phyloP scores from a whole-genome alignment of 2,329 filamentous ascomycete genomes.

The Trichoderma sp. region DNA sequence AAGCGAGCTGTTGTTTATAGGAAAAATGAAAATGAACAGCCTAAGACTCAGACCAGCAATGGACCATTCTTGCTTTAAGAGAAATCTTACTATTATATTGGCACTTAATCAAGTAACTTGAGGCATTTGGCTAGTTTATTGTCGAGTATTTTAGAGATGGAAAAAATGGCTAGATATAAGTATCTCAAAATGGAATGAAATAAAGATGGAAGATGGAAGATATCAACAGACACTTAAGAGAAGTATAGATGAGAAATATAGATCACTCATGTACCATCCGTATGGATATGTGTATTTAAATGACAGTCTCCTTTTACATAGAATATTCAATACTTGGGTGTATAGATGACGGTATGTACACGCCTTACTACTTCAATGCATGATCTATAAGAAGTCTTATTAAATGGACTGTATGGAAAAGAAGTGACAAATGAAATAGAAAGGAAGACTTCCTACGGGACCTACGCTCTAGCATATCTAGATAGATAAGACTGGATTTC shows the following conservation, averaged over 20 bases:
- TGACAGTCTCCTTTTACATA: too few species aligned
- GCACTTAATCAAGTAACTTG: not conserved
- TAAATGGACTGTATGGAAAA: rapidly evolving
- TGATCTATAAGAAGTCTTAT: not conserved
- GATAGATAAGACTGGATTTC: rapidly evolving
- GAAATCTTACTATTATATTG: not conserved
- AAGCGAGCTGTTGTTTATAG: too few species aligned
- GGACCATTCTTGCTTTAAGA: too few species aligned
- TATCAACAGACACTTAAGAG: too few species aligned
- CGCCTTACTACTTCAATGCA: not conserved
- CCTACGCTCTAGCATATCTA: not conserved
- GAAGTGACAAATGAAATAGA: not conserved
- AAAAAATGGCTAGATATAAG: not conserved
- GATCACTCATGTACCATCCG: too few species aligned
- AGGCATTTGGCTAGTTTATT: not conserved
- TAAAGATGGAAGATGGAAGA: not conserved
- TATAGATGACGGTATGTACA: too few species aligned
- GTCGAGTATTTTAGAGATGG: not conserved
- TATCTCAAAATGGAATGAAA: not conserved
- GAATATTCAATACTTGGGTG: too few species aligned
- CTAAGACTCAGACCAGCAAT: too few species aligned
- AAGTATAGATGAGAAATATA: too few species aligned
- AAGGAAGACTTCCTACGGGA: rapidly evolving
- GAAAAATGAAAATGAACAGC: too few species aligned
- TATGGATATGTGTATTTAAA: too few species aligned